Conservation (phyloP, 73 alveolate genomes). For the Symbiodinium natans region DNA sequence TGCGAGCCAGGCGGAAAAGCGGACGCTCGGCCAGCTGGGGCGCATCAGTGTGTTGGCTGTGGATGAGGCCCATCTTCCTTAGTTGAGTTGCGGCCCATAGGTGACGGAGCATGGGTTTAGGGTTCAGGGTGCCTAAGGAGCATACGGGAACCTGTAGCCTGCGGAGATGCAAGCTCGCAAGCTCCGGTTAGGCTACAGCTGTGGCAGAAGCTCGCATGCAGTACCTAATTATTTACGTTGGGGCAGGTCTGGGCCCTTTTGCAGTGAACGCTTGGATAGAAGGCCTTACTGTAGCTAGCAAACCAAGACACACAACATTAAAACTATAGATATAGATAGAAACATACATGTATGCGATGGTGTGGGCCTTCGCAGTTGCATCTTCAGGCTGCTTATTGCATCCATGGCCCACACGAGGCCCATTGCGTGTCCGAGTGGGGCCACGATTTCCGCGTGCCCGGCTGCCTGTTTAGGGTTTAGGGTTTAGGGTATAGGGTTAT, state of each 20-base stretch:
- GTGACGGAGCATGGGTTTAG: not conserved
- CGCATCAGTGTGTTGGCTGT: conserved; percentile 46
- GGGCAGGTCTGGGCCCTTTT: too few relatives aligned
- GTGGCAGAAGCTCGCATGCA: too few relatives aligned
- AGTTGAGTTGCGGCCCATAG: not conserved
- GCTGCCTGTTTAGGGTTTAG: not conserved
- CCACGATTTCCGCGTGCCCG: conserved; percentile 53
- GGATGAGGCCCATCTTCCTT: conserved; percentile 13
- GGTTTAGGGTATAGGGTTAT: too few relatives aligned
- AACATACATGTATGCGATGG: not conserved
- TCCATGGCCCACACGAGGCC: not conserved
- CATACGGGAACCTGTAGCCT: too few relatives aligned
- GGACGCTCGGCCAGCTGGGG: conserved; percentile 29
- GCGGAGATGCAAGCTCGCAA: too few relatives aligned
- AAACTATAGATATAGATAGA: not conserved
- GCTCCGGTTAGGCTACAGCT: too few relatives aligned
- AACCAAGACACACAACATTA: not conserved
- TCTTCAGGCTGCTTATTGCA: not conserved
- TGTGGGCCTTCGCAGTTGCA: not conserved
- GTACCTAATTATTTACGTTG: too few relatives aligned
- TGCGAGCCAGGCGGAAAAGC: conserved; percentile 4
- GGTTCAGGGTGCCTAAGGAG: too few relatives aligned
- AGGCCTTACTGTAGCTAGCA: not conserved
- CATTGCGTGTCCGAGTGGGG: conserved; percentile 86
- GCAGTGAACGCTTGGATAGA: too few relatives aligned